Base-by-base conservation (phyloP, 352 stramenopile species). In the Phytophthora melonis region DNA sequence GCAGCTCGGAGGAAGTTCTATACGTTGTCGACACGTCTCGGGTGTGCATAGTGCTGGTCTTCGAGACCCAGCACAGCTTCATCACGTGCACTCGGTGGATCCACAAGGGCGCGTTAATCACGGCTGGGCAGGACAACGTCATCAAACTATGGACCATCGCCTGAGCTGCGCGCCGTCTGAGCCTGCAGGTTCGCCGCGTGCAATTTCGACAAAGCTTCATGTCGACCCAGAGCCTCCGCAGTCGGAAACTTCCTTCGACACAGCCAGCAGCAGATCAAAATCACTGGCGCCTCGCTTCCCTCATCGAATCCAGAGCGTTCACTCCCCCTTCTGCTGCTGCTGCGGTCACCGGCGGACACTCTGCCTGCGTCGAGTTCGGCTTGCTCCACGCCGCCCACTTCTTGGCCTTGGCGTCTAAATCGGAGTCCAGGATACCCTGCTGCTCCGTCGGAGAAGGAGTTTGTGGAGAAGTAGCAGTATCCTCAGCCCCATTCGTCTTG, bases 181-280 rank as follows among this genome's bases (percentile, higher is more conserved):
- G 56, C 30, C 39, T 76, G 58, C 16, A 90, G 5, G 57, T 93
- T 93, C 1, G 62, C 55, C 21, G 68, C 21, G 56, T 94, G 87
- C 13, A 96, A 75, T 21, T 73, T 75, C 0, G 89, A 96, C 5
- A 84, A 41, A 8, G 73, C 32, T 65, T 93, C 70, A 66, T 96
- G 89, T 1, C 84, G 86, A 16, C 32, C 13, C 8, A 93, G 77
- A 4, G 81, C 81, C 14, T 70, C 75, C 3, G 43, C 11, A 18
- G 57, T 80, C n/a, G 73, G 66, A 47, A 96, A 96, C 56, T 93
- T 92, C 23, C 89, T 86, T 0, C 86, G 80, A 52, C 89, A 96
- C 10, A 94, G 50, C 57, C 90, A 63, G 60, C 89, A 95, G 76
- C 79, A 90, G 13, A 78, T 73, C n/a, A 71, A 41, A 41, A 41